Evolutionary conservation across 1,284 basidiomycete genomes (phyloP).

Genomic region (Athelia psychrophila): DNA sequence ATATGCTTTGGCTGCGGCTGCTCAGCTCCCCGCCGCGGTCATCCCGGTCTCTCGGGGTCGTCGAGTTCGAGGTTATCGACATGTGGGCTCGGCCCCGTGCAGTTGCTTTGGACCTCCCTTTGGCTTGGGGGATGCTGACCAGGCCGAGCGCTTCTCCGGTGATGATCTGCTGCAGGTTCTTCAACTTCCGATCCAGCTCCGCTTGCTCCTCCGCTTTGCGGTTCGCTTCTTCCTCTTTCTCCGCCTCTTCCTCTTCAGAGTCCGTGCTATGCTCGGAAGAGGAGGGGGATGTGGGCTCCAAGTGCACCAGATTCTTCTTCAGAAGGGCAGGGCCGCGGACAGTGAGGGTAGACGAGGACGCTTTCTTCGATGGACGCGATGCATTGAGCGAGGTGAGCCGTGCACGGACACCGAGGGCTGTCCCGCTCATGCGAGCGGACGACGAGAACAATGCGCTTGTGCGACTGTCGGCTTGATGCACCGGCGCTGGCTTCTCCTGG

Average conservation of each 20-base stretch:
- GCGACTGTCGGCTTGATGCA: constrained; percentile 23
- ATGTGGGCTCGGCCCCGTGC: constrained; percentile 45
- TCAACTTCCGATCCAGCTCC: constrained; percentile 59
- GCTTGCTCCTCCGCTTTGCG: constrained; percentile 65
- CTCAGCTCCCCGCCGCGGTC: constrained; percentile 34
- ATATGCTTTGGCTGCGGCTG: constrained; percentile 63
- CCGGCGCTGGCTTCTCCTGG: constrained; percentile 27
- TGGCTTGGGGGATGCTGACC: constrained; percentile 43
- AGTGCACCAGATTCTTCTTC: constrained; percentile 29
- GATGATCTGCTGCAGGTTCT: constrained; percentile 65
- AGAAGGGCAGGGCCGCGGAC: constrained; percentile 44
- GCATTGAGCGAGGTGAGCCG: constrained; percentile 64
- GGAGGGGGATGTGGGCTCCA: constrained; percentile 43
- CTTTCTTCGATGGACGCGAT: constrained; percentile 45
- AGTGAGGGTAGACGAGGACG: constrained; percentile 67
- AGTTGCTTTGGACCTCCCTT: constrained; percentile 30
- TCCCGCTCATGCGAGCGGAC: constrained; percentile 34
- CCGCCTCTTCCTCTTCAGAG: constrained; percentile 58
- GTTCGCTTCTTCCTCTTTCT: constrained; percentile 64
- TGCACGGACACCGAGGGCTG: constrained; percentile 62
- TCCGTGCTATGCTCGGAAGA: constrained; percentile 46
- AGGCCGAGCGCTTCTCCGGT: constrained; percentile 70
- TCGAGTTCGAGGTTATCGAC: constrained; percentile 14
- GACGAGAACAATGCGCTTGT: constrained; percentile 22
- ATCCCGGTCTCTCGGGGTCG: background rate